Evolutionary conservation across 2,329 filamentous ascomycete species (phyloP).

Genomic region (Ophiostoma montium): DNA sequence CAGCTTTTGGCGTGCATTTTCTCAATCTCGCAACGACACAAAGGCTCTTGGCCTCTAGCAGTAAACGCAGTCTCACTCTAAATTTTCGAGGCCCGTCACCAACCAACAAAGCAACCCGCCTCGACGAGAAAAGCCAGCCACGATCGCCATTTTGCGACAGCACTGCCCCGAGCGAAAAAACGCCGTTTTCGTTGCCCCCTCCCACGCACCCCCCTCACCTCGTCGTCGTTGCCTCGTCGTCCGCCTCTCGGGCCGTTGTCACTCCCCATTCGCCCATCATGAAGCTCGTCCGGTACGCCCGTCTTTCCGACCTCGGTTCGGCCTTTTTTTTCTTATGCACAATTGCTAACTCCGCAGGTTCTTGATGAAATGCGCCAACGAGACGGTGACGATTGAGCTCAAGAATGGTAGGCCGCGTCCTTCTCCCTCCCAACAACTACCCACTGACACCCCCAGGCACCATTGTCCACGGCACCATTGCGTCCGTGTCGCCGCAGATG

Average conservation of each 20-base stretch:
- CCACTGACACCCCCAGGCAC: conserved; percentile 46
- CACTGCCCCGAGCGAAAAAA: too few species aligned
- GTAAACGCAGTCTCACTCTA: neutral
- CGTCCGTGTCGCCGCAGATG: conserved; percentile 95
- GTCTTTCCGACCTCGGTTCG: neutral
- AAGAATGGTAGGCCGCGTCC: conserved; percentile 64
- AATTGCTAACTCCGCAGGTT: conserved; percentile 47
- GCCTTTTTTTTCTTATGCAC: conserved; percentile 18
- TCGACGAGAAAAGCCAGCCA: too few species aligned
- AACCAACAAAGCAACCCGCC: neutral
- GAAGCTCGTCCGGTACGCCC: conserved; percentile 88
- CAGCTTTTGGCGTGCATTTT: neutral
- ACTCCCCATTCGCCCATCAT: conserved; percentile 41
- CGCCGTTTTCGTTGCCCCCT: too few species aligned
- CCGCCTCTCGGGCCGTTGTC: neutral
- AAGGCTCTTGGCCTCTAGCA: neutral
- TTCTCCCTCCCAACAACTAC: neutral
- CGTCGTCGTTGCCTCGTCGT: neutral
- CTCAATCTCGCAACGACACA: neutral
- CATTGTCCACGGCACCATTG: conserved; percentile 92
- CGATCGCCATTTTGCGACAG: too few species aligned
- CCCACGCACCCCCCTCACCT: neutral
- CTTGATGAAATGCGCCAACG: conserved; percentile 98
- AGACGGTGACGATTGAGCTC: conserved; percentile 95
- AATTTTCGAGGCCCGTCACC: neutral